phyloP scores from a whole-genome alignment of 208 protist species.

The Crithidia fasciculata region DNA sequence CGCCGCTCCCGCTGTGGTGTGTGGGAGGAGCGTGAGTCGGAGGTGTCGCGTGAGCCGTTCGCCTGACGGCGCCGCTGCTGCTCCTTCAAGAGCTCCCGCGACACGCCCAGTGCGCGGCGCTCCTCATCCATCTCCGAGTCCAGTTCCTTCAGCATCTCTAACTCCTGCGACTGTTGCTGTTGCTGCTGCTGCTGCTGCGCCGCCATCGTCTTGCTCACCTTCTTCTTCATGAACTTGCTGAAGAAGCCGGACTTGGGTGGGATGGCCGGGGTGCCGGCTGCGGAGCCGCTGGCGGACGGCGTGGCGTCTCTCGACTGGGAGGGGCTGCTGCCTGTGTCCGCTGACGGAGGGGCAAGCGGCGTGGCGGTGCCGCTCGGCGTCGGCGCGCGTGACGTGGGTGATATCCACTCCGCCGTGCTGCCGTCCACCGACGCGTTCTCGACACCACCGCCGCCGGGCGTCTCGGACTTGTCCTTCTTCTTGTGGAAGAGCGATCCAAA shows the following conservation, averaged over 20 bases:
- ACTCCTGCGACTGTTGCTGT: not conserved
- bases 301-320: not conserved
- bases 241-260: conserved; percentile 22
- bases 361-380: not conserved
- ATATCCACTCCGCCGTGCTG: not conserved
- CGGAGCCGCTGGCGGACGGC: conserved; percentile 8
- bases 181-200: conserved; percentile 22
- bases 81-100: conserved; percentile 8
- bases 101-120: not conserved
- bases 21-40: not conserved
- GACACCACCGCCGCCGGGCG: not conserved
- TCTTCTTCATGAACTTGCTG: conserved; percentile 36
- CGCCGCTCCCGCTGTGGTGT: conserved; percentile 5
- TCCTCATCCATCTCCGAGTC: conserved; percentile 16
- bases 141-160: conserved; percentile 3
- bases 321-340: not conserved
- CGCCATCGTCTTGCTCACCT: conserved; percentile 21
- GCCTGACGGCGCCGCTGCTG: not conserved
- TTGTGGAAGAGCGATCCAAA: conserved; percentile 37
- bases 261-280: not conserved
- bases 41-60: not conserved
- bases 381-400: not conserved
- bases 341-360: not conserved
- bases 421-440: not conserved
- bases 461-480: conserved; percentile 19